A percentile compares a stretch with the other conserved stretches of the same genome.
These are phyloP conservation scores for Chamaecyparis obtusa DNA, from an alignment of 75 land plant genomes.

Conservation along the genomic window DNA sequence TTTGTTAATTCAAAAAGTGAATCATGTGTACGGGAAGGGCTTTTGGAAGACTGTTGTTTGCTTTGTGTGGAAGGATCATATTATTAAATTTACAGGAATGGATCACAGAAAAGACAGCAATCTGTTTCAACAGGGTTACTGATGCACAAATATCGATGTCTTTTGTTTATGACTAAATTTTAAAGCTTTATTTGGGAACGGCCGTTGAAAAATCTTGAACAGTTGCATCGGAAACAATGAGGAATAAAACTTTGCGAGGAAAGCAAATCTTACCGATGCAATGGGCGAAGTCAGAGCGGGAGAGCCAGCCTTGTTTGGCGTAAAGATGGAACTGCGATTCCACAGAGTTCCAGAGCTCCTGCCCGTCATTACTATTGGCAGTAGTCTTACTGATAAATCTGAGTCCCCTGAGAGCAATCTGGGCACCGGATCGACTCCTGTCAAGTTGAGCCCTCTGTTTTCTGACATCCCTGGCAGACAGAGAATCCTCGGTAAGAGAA, in stretches of 20 bases:
- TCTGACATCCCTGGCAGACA: slow-evolving; percentile 42
- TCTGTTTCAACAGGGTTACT: no score
- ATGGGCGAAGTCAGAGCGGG: slow-evolving; percentile 75
- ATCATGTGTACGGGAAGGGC: no score
- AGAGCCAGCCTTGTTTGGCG: slow-evolving; percentile 58
- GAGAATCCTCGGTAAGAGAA: neutral
- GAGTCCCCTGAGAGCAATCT: slow-evolving; percentile 70
- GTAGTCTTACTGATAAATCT: slow-evolving; percentile 71
- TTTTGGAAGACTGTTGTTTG: no score
- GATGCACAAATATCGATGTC: no score
- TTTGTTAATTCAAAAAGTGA: no score
- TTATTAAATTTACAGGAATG: no score
- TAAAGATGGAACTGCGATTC: slow-evolving; percentile 55
- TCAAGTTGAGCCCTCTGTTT: slow-evolving; percentile 35
- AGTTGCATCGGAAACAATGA: no score
- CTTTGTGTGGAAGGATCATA: no score
- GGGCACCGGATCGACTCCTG: slow-evolving; percentile 62
- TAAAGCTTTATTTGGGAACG: no score
- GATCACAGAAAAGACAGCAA: no score
- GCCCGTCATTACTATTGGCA: slow-evolving; percentile 22
- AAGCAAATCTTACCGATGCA: slow-evolving; percentile 60
- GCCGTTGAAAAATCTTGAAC: no score
- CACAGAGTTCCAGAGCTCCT: slow-evolving; percentile 58
- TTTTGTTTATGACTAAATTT: no score
- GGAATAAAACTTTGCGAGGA: neutral